These are phyloP conservation scores for Rubia balearica DNA, from an alignment of 305 asterid species.

Conservation along the genomic window DNA sequence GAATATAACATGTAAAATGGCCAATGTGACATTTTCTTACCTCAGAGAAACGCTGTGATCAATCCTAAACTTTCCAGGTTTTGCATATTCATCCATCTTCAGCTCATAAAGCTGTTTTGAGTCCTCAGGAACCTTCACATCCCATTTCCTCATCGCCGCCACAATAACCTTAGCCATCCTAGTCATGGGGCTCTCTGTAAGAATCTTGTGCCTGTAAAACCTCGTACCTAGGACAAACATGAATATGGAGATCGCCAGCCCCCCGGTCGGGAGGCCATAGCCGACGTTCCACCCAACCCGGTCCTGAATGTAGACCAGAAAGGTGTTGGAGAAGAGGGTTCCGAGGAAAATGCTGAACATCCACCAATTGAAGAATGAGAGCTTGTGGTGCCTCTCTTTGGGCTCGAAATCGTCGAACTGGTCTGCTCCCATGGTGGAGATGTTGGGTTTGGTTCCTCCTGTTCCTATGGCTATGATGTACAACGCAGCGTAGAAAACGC, in stretches of 20 bases:
- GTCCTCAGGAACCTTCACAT: slow-evolving; percentile 37
- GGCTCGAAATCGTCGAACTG: slow-evolving; percentile 58
- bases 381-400: slow-evolving; percentile 47
- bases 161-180: slow-evolving; percentile 50
- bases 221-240: slow-evolving; percentile 46
- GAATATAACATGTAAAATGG: background rate
- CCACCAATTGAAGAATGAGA: slow-evolving; percentile 76
- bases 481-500: slow-evolving; percentile 44
- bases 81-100: slow-evolving; percentile 38
- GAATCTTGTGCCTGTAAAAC: slow-evolving; percentile 45
- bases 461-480: slow-evolving; percentile 60
- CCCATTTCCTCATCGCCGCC: slow-evolving; percentile 42
- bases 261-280: slow-evolving; percentile 44
- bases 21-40: slow-evolving; percentile 16
- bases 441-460: slow-evolving; percentile 69
- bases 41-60: slow-evolving; percentile 48
- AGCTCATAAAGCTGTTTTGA: slow-evolving; percentile 50
- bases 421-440: slow-evolving; percentile 75
- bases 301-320: slow-evolving; percentile 53
- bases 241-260: slow-evolving; percentile 39
- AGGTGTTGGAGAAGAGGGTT: slow-evolving; percentile 55
- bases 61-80: slow-evolving; percentile 32
- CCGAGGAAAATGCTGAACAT: slow-evolving; percentile 64
- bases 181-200: slow-evolving; percentile 44
- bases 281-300: slow-evolving; percentile 46